Evolutionary conservation across 139 green algal genomes (phyloP).

Genomic region (Chlamydomonas sphaeroides): DNA sequence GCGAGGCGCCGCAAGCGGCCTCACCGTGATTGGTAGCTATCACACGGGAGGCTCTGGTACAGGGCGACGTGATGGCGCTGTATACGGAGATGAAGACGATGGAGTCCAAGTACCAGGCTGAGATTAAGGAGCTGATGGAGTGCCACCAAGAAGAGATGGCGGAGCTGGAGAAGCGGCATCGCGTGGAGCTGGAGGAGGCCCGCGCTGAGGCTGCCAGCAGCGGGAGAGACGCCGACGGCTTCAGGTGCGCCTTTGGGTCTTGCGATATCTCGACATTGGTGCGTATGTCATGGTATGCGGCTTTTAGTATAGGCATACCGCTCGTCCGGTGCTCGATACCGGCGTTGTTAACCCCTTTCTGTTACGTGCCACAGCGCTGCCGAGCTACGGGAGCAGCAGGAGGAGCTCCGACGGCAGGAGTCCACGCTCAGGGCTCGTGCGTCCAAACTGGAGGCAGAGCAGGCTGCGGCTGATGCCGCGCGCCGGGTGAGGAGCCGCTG

Average conservation of each 20-base stretch:
- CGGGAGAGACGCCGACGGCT: neutral
- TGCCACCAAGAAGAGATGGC: slow-evolving; percentile 35
- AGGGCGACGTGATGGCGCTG: slow-evolving; percentile 22
- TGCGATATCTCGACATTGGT: neutral
- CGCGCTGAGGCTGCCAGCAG: neutral
- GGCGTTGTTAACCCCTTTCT: too few relatives aligned
- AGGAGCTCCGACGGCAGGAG: slow-evolving; percentile 29
- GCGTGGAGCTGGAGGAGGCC: slow-evolving; percentile 10
- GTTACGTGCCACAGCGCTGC: too few relatives aligned
- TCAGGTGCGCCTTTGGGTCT: neutral
- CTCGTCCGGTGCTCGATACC: neutral
- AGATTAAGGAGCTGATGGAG: slow-evolving; percentile 42
- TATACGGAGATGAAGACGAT: slow-evolving; percentile 42
- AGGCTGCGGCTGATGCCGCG: slow-evolving; percentile 12
- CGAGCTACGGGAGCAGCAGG: slow-evolving; percentile 1
- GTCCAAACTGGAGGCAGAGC: slow-evolving; percentile 9
- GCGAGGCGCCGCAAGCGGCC: too few relatives aligned
- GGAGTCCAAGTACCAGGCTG: slow-evolving; percentile 19
- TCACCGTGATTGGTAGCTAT: neutral
- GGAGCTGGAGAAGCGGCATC: slow-evolving; percentile 42
- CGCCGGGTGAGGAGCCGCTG: neutral
- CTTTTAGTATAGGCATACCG: neutral
- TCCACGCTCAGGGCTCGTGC: slow-evolving; percentile 5
- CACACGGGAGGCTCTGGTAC: slow-evolving; percentile 10
- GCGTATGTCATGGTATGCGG: neutral